Percentiles rank a stretch among this genome's conserved stretches.
Conservation (phyloP, 1,139 yeast species). For the Candida glucosophila region DNA sequence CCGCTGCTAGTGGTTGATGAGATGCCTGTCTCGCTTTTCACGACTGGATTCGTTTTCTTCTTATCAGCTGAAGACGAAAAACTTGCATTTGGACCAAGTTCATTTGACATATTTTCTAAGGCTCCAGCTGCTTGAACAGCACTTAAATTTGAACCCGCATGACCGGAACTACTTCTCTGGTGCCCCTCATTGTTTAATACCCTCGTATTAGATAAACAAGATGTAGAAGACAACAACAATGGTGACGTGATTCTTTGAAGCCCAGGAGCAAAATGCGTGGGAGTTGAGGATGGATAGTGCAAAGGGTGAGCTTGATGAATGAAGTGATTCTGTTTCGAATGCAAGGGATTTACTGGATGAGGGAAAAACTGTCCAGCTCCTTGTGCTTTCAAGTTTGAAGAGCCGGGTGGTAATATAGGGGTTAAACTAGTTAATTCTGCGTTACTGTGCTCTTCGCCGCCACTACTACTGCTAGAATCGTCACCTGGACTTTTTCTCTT, state of each 20-base stretch:
- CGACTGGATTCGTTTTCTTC: slow-evolving; percentile 1
- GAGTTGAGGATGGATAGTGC: slow-evolving; percentile 62
- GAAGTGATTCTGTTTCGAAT: slow-evolving; percentile 23
- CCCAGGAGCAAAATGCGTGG: slow-evolving; percentile 63
- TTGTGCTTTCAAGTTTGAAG: slow-evolving; percentile 7
- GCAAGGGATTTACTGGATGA: slow-evolving; percentile 3
- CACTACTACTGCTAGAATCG: too few relatives aligned
- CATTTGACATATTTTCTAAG: slow-evolving; percentile 46
- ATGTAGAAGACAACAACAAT: slow-evolving; percentile 40
- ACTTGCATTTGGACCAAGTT: slow-evolving; percentile 38
- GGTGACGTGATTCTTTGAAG: slow-evolving; percentile 59
- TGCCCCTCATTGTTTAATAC: slow-evolving; percentile 8
- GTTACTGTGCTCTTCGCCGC: slow-evolving; percentile 6
- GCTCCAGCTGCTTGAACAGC: slow-evolving; percentile 51
- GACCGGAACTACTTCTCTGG: too few relatives aligned
- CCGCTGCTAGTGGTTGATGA: slow-evolving; percentile 6
- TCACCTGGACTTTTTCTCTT: slow-evolving; percentile 14
- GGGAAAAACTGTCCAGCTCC: slow-evolving; percentile 4
- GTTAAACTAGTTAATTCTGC: slow-evolving; percentile 13
- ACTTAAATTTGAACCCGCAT: too few relatives aligned
- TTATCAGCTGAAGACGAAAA: too few relatives aligned
- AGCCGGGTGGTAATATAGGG: slow-evolving; percentile 23
- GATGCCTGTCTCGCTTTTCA: neutral
- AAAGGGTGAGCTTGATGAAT: slow-evolving; percentile 45
- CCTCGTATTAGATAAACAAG: slow-evolving; percentile 31